phyloP scores from a whole-genome alignment of 352 stramenopile species.

The Phytopythium oedochilum region DNA sequence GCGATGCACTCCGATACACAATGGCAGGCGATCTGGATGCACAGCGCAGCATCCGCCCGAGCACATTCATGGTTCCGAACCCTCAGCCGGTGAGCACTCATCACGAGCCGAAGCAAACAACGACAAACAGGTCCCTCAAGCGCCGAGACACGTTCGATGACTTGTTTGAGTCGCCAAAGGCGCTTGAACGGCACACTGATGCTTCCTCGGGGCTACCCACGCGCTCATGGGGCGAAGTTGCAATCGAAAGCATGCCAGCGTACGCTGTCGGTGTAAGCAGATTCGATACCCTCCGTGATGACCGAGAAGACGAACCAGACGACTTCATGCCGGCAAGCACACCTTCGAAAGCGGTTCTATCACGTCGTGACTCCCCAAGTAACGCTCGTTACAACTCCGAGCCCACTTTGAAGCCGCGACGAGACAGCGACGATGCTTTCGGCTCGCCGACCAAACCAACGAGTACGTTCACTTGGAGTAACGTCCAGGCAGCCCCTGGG shows the following conservation, averaged over 20 bases:
- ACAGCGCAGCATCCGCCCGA: neutral
- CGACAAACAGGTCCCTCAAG: constrained; percentile 13
- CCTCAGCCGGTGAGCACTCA: neutral
- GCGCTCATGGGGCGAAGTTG: constrained; percentile 8
- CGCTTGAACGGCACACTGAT: neutral
- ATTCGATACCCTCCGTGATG: constrained; percentile 38
- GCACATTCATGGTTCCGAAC: neutral
- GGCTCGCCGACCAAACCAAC: neutral
- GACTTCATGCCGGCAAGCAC: neutral
- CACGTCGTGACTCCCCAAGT: neutral
- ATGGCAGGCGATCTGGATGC: constrained; percentile 16
- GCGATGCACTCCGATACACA: constrained; percentile 22
- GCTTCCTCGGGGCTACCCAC: neutral
- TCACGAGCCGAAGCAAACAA: constrained; percentile 9
- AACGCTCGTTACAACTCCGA: neutral
- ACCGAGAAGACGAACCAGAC: constrained; percentile 21
- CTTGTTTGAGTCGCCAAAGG: constrained; percentile 64
- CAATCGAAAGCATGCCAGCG: neutral
- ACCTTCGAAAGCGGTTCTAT: neutral
- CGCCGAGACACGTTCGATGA: constrained; percentile 72
- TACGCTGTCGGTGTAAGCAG: constrained; percentile 31
- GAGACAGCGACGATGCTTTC: constrained; percentile 1
- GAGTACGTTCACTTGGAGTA: constrained; percentile 31
- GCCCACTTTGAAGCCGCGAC: neutral
- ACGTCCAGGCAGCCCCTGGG: constrained; percentile 18